A percentile compares a stretch with the other conserved stretches of the same genome.
Conservation (phyloP, 768 basidiomycete species). For the Auriscalpium orientale region DNA sequence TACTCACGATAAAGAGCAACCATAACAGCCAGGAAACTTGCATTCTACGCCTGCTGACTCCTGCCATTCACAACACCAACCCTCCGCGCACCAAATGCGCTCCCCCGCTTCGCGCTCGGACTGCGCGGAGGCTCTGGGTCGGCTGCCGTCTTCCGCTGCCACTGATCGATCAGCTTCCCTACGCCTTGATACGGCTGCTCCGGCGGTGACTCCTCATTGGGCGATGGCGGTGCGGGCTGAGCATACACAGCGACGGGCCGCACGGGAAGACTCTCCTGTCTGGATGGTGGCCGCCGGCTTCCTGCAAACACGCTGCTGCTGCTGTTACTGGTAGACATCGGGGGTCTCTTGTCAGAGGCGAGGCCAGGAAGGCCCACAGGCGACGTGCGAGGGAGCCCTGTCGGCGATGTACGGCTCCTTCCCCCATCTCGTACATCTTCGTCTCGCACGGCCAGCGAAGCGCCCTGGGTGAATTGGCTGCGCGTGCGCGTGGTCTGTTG, state of each 20-base stretch:
- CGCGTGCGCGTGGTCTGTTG: background rate
- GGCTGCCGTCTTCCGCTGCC: slow-evolving; percentile 68
- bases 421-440: slow-evolving; percentile 10
- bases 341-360: slow-evolving; percentile 5
- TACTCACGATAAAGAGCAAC: too few relatives aligned
- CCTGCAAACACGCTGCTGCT: background rate
- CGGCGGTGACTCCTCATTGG: slow-evolving; percentile 24
- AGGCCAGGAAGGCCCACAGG: slow-evolving; percentile 14
- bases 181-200: slow-evolving; percentile 80
- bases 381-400: slow-evolving; percentile 17
- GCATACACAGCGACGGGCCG: background rate
- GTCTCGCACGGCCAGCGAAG: slow-evolving; percentile 2
- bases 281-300: slow-evolving; percentile 7
- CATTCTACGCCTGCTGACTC: background rate
- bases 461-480: slow-evolving; percentile 8
- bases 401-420: slow-evolving; percentile 14
- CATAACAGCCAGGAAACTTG: too few relatives aligned
- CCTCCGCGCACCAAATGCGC: background rate
- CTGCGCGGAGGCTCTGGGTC: slow-evolving; percentile 39
- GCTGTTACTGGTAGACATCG: background rate
- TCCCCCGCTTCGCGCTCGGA: slow-evolving; percentile 29
- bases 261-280: background rate
- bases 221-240: background rate
- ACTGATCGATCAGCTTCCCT: slow-evolving; percentile 78
- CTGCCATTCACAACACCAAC: background rate